A percentile compares a stretch with the other conserved stretches of the same genome.
Evolutionary conservation across 2,329 filamentous ascomycete species (phyloP).

Genomic region (Fusarium sambucinum): DNA sequence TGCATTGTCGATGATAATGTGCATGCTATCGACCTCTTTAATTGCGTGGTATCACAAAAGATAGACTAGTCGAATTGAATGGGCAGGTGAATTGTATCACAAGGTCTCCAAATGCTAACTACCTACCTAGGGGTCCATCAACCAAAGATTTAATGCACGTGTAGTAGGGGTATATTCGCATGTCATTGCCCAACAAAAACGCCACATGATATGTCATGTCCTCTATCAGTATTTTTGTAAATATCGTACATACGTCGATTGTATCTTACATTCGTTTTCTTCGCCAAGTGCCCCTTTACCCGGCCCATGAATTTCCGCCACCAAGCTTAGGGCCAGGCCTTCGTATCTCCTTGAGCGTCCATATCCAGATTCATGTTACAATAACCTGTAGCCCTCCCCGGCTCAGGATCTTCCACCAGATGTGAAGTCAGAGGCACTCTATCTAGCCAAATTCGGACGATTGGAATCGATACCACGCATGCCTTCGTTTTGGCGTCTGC

Average conservation of each 20-base stretch:
- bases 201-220: conserved; percentile 13
- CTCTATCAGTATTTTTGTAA: neutral
- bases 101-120: neutral
- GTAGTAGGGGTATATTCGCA: neutral
- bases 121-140: neutral
- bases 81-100: neutral
- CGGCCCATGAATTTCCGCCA: neutral
- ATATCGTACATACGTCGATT: conserved; percentile 20
- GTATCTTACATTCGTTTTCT: conserved; percentile 17
- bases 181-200: conserved; percentile 8
- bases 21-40: neutral
- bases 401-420: no score
- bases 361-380: neutral
- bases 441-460: neutral
- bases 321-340: neutral
- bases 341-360: neutral
- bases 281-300: neutral
- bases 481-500: neutral
- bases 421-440: neutral
- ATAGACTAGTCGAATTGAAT: neutral
- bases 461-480: neutral
- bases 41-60: neutral
- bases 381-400: neutral
- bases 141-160: neutral
- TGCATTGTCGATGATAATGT: neutral